Conservation (phyloP, 768 basidiomycete species). For the Boletus pseudo-olivaceus region DNA sequence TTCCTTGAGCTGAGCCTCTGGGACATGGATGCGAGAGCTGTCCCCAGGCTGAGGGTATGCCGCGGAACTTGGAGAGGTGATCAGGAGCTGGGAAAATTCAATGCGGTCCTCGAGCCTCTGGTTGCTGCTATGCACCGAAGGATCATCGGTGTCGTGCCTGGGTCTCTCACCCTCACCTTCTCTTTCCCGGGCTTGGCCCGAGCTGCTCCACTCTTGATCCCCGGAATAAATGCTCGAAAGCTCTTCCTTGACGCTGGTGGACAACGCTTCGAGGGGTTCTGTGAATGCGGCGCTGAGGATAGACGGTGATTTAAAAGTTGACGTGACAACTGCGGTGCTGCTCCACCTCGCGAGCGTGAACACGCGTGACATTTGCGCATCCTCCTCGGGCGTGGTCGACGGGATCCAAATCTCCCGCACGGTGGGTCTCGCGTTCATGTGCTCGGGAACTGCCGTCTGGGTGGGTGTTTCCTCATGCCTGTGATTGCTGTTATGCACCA, state of each 20-base stretch:
- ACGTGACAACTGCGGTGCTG: constrained; percentile 49
- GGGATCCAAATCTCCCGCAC: no score
- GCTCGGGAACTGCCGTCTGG: background rate
- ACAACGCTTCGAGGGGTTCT: constrained; percentile 18
- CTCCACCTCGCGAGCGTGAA: constrained; percentile 41
- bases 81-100: background rate
- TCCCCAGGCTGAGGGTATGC: background rate
- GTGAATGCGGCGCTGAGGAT: constrained; percentile 39
- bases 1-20: constrained; percentile 9
- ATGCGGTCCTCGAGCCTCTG: background rate
- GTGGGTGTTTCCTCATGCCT: background rate
- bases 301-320: constrained; percentile 42
- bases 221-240: constrained; percentile 21
- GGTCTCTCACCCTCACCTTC: constrained; percentile 21
- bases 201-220: constrained; percentile 28
- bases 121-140: constrained; percentile 6
- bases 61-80: background rate
- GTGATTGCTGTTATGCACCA: background rate
- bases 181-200: constrained; percentile 24
- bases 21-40: background rate
- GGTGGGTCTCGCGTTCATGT: no score
- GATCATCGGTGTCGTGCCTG: constrained; percentile 23
- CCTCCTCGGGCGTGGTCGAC: constrained; percentile 42
- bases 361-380: constrained; percentile 38
- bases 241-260: constrained; percentile 22